Conservation (phyloP, 495 filamentous ascomycete genomes). For the Bacidia rubella region DNA sequence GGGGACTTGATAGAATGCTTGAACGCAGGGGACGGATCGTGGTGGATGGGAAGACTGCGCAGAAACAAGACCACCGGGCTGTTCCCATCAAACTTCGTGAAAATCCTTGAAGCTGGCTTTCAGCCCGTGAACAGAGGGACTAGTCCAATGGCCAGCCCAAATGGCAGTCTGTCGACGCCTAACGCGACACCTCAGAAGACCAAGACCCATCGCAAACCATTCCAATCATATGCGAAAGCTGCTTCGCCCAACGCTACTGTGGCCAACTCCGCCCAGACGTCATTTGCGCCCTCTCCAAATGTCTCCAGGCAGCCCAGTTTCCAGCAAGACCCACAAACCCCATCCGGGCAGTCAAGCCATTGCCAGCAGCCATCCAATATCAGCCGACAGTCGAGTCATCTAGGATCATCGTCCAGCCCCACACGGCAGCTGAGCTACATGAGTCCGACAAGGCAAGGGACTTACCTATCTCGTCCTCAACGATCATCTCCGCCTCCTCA, state of each 20-base stretch:
- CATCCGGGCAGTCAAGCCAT: slow-evolving; percentile 18
- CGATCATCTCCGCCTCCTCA: slow-evolving; percentile 3
- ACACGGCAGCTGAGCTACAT: slow-evolving; percentile 11
- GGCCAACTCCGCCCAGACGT: slow-evolving; percentile 9
- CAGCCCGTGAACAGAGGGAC: slow-evolving; percentile 61
- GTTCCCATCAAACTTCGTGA: slow-evolving; percentile 95
- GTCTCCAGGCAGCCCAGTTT: slow-evolving; percentile 32
- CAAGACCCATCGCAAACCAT: slow-evolving; percentile 57
- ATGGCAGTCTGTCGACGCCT: slow-evolving; percentile 36
- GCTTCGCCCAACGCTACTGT: slow-evolving; percentile 30
- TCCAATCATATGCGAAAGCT: slow-evolving; percentile 43
- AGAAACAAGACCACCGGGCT: slow-evolving; percentile 80
- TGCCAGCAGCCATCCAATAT: slow-evolving; percentile 1
- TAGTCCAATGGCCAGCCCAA: slow-evolving; percentile 51
- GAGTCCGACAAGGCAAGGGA: slow-evolving; percentile 5
- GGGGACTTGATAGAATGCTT: slow-evolving; percentile 96
- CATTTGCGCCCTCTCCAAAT: slow-evolving; percentile 32
- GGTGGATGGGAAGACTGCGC: slow-evolving; percentile 90
- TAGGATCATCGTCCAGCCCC: slow-evolving; percentile 4
- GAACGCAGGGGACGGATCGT: slow-evolving; percentile 92
- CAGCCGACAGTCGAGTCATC: slow-evolving; percentile 8
- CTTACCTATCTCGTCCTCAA: neutral
- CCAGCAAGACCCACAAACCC: slow-evolving; percentile 24
- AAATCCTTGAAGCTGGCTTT: slow-evolving; percentile 73
- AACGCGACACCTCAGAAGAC: slow-evolving; percentile 39